Evolutionary conservation across 2,329 filamentous ascomycete genomes (phyloP).

Genomic region (Torrubiella hemipterigena): DNA sequence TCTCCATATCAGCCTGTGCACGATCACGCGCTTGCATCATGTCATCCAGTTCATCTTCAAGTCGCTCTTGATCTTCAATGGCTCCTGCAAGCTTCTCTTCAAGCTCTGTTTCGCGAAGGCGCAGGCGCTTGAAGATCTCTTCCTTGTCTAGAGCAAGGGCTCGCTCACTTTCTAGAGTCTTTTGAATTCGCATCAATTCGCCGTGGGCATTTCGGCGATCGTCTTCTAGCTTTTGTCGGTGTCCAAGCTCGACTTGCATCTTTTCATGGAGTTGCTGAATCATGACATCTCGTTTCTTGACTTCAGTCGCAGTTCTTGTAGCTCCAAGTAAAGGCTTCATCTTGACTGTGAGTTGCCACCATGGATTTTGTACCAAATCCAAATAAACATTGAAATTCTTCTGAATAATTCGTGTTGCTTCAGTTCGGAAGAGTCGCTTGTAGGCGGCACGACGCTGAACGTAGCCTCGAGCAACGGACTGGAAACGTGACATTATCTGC

Average conservation of each 20-base stretch:
- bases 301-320: conserved; percentile 81
- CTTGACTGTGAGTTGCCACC: conserved; percentile 90
- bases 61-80: conserved; percentile 82
- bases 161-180: conserved; percentile 89
- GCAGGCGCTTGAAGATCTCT: conserved; percentile 95
- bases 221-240: conserved; percentile 74
- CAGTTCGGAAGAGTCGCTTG: conserved; percentile 87
- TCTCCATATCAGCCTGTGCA: conserved; percentile 73
- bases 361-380: conserved; percentile 80
- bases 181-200: conserved; percentile 81
- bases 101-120: conserved; percentile 80
- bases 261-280: conserved; percentile 79
- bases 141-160: conserved; percentile 96
- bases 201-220: conserved; percentile 77
- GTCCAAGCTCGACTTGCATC: conserved; percentile 63
- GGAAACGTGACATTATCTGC: conserved; percentile 87
- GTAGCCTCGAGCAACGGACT: conserved; percentile 84
- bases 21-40: conserved; percentile 81
- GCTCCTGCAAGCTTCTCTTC: conserved; percentile 87
- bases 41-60: conserved; percentile 88
- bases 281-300: conserved; percentile 89
- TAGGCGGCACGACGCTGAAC: conserved; percentile 77
- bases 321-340: conserved; percentile 94
- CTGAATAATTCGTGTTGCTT: conserved; percentile 90
- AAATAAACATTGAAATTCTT: conserved; percentile 88